Evolutionary conservation across 306 rosid species (phyloP).

Genomic region (Senna tora): DNA sequence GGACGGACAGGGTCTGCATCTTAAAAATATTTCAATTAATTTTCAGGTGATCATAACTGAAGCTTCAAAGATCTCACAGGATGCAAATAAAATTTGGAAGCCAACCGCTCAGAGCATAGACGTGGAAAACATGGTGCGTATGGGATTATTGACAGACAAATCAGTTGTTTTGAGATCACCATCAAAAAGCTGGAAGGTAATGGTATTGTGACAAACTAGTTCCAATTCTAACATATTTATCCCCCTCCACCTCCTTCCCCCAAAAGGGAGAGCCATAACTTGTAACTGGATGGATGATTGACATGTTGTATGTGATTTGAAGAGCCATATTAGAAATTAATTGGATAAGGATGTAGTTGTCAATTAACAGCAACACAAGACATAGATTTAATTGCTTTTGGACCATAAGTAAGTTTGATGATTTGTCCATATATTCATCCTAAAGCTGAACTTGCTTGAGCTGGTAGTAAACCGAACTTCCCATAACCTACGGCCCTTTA

Average conservation of each 20-base stretch:
- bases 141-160: slow-evolving; percentile 54
- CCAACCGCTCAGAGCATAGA: slow-evolving; percentile 43
- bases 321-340: slow-evolving; percentile 2
- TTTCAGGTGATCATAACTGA: slow-evolving; percentile 70
- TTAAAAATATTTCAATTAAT: slow-evolving; percentile 38
- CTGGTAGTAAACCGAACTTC: not conserved
- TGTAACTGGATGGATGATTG: not conserved
- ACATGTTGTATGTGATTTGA: slow-evolving; percentile 1
- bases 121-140: slow-evolving; percentile 46
- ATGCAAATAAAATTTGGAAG: slow-evolving; percentile 53
- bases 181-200: slow-evolving; percentile 74
- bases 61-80: slow-evolving; percentile 66
- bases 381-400: too few relatives aligned
- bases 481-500: not conserved
- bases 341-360: slow-evolving; percentile 6
- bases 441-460: not conserved
- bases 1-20: slow-evolving; percentile 5
- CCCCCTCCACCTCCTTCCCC: not conserved
- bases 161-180: slow-evolving; percentile 67
- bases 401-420: not conserved
- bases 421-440: not conserved
- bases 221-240: not conserved
- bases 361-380: not conserved
- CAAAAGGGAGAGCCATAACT: not conserved
- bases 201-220: not conserved